Conservation (phyloP, 768 basidiomycete species). For the Lactarius evosmus region DNA sequence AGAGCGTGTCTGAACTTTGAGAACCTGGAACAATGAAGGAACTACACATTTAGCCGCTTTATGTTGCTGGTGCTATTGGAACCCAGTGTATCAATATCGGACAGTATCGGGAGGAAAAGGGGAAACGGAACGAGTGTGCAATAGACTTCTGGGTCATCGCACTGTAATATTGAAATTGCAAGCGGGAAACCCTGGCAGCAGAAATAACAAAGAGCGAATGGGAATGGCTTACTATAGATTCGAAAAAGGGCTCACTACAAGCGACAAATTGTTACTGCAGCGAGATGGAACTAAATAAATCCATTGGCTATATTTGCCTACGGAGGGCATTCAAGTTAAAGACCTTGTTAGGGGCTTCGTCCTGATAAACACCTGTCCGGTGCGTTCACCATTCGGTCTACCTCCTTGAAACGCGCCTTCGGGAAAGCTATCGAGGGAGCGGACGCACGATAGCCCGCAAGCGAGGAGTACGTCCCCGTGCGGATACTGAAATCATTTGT, state of each 20-base stretch:
- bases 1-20: not conserved
- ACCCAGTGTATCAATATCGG: not conserved
- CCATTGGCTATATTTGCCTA: not conserved
- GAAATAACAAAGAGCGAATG: too few species aligned
- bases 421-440: too few species aligned
- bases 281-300: not conserved
- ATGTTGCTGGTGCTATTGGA: not conserved
- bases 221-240: not conserved
- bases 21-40: not conserved
- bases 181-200: not conserved
- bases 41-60: not conserved
- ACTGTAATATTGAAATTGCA: too few species aligned
- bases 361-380: not conserved
- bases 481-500: not conserved
- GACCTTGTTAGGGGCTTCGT: not conserved
- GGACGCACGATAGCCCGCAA: not conserved
- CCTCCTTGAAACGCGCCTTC: not conserved
- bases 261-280: not conserved
- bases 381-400: not conserved
- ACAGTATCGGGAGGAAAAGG: not conserved
- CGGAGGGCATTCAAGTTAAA: not conserved
- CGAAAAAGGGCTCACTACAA: not conserved
- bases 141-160: not conserved
- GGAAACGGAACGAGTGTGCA: not conserved
- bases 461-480: not conserved